phyloP scores from a whole-genome alignment of 1,284 basidiomycete species.

The Phellopilus nigrolimitatus region DNA sequence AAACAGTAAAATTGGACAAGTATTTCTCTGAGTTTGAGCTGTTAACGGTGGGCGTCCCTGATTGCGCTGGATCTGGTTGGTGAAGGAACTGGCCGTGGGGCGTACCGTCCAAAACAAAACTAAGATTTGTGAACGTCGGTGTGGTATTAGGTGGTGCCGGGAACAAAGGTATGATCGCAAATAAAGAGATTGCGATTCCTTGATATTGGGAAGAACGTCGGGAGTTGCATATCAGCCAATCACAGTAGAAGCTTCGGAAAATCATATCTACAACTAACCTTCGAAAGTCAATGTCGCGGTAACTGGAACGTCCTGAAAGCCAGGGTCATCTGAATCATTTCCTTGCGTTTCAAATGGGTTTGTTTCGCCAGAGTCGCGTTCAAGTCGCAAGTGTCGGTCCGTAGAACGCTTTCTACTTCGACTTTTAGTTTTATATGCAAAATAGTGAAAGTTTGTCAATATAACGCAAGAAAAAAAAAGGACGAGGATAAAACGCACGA shows the following conservation, averaged over 20 bases:
- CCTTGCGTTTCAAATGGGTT: constrained; percentile 28
- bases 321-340: constrained; percentile 34
- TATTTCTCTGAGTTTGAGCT: constrained; percentile 26
- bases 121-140: constrained; percentile 32
- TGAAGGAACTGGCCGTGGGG: constrained; percentile 29
- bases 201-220: constrained; percentile 7
- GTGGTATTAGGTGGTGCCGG: constrained; percentile 29
- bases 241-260: not conserved
- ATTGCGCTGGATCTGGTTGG: constrained; percentile 18
- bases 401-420: not conserved
- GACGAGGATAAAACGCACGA: constrained; percentile 2
- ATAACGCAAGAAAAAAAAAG: not conserved
- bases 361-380: constrained; percentile 11
- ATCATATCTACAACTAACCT: constrained; percentile 30
- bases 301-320: constrained; percentile 36
- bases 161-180: constrained; percentile 29
- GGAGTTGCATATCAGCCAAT: constrained; percentile 2
- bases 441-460: not conserved
- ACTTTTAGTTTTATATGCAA: not conserved
- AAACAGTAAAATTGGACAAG: constrained; percentile 31
- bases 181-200: constrained; percentile 33
- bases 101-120: constrained; percentile 30
- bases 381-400: not conserved
- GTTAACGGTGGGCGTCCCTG: constrained; percentile 12
- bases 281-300: constrained; percentile 44